Conservation (phyloP, 345 rosid genomes). For the Aquilaria yunnanensis region DNA sequence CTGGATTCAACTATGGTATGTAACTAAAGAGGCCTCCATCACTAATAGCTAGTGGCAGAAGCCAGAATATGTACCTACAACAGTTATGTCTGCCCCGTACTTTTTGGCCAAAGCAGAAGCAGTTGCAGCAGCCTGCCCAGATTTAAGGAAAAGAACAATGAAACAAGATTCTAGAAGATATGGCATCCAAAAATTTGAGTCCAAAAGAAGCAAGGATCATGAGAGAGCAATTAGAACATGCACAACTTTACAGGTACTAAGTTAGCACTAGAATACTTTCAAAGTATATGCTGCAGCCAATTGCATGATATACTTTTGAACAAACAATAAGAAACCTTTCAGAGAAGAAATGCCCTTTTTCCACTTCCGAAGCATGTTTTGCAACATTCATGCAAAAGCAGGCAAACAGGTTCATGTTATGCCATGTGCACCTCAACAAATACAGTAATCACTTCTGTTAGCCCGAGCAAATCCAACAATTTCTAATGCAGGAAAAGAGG, state of each 20-base stretch:
- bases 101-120: slow-evolving; percentile 80
- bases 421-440: background rate
- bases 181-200: background rate
- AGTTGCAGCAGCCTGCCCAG: slow-evolving; percentile 78
- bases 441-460: too few species aligned
- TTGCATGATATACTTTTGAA: too few species aligned
- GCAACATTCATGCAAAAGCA: background rate
- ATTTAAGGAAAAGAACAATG: background rate
- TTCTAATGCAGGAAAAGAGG: background rate
- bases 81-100: slow-evolving; percentile 92
- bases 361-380: background rate
- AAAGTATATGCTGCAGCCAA: too few species aligned
- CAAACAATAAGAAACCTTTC: too few species aligned
- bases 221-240: too few species aligned
- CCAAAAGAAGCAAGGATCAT: background rate
- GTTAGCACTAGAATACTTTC: too few species aligned
- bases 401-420: background rate
- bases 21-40: slow-evolving; percentile 1
- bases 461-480: too few species aligned
- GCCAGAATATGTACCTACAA: slow-evolving; percentile 52
- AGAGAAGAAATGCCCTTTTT: background rate
- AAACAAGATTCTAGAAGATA: background rate
- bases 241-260: too few species aligned
- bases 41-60: background rate
- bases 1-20: slow-evolving; percentile 14